Evolutionary conservation across 1,284 basidiomycete genomes (phyloP), one percentile per base, ranked within the genome.

Genomic region (Ganoderma meredithae): DNA sequence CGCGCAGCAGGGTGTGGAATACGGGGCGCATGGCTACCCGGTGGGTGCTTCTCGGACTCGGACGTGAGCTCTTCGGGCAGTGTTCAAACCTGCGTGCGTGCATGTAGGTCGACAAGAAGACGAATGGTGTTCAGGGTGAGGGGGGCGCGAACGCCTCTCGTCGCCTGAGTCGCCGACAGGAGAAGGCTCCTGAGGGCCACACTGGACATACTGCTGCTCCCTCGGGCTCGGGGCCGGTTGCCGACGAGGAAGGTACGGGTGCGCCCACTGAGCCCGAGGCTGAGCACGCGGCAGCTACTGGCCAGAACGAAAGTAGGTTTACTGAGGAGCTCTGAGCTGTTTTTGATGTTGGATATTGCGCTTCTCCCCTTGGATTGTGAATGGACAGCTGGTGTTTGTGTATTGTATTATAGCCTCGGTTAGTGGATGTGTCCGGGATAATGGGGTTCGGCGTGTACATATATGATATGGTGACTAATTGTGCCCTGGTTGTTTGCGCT

Each of bases 151-250:
- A 81, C 52, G 76, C 84, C 13, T 76, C 81, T 31, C 82, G 85
- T 55, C 78, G 83, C 62, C 80, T 84, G 43, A 90, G 85, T 75
- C 84, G 86, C 76, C 85, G 91, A 47, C 83, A 87, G 77, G 91
- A 92, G 78, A 93, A 93, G 79, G 89, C 91, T 9, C 89, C 90
- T 0, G 89, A 90, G 75, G 87, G 85, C 1, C 81, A 81, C 13
- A 62, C 71, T 1, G 83, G 83, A 1, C 84, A 81, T 73, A 73
- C 71, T 19, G 17, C 39, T 8, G 39, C 58, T n/a, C 40, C 58
- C 5, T 17, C 25, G 5, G 58, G 58, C 4, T 39, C 58, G n/a
- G 39, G 22, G n/a, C 39, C 39, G 0, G 71, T 69, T 17, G 63
- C 72, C 5, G 73, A 73, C 15, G 79, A 76, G 22, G 72, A 72